A percentile compares a stretch with the other conserved stretches of the same genome.
Evolutionary conservation across 176 grass and related monocot species (phyloP).

Genomic region (Guadua angustifolia): DNA sequence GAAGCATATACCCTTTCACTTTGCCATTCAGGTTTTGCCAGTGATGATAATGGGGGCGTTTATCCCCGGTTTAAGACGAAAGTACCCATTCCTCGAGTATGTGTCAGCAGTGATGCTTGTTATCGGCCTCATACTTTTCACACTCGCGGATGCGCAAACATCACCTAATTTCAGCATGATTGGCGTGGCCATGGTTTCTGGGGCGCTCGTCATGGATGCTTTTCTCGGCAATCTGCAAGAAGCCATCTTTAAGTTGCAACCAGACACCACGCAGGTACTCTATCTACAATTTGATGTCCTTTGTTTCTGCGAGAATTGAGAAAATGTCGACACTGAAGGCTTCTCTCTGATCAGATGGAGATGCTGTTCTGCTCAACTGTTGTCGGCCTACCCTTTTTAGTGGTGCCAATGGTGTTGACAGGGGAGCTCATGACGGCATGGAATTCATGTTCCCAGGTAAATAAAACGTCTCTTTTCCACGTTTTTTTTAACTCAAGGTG

Average conservation of each 20-base stretch:
- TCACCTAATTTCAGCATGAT: constrained; percentile 85
- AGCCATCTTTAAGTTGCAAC: constrained; percentile 90
- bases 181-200: constrained; percentile 81
- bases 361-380: constrained; percentile 94
- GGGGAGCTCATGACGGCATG: constrained; percentile 86
- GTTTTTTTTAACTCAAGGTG: neutral
- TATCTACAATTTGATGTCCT: neutral
- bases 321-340: neutral
- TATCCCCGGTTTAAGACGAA: constrained; percentile 82
- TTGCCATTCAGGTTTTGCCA: constrained; percentile 61
- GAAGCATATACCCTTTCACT: neutral
- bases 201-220: constrained; percentile 84
- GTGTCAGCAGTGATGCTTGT: constrained; percentile 79
- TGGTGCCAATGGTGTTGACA: constrained; percentile 75
- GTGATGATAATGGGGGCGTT: constrained; percentile 98
- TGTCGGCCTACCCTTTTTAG: constrained; percentile 82
- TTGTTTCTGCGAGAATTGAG: neutral
- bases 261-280: constrained; percentile 77
- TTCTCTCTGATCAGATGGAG: constrained; percentile 69
- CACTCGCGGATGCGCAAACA: constrained; percentile 80
- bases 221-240: constrained; percentile 93
- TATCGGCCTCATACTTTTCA: constrained; percentile 80
- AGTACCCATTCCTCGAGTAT: constrained; percentile 80
- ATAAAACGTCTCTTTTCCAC: neutral
- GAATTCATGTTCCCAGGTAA: constrained; percentile 79